Evolutionary conservation across 2,329 filamentous ascomycete species (phyloP).

Genomic region (Claviceps sp.): DNA sequence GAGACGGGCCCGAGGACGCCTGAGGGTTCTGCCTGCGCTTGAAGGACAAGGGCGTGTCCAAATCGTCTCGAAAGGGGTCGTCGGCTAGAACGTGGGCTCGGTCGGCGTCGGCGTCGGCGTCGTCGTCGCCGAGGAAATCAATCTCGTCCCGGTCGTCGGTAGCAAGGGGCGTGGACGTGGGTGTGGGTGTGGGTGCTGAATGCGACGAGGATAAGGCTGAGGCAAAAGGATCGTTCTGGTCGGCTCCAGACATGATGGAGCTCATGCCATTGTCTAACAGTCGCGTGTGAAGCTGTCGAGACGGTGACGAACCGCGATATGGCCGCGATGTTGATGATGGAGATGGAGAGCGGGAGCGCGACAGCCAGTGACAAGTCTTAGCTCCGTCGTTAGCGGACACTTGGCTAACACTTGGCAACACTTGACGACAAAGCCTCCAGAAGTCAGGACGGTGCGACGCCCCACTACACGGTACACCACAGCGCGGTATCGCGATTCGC

Average conservation of each 20-base stretch:
- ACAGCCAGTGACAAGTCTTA: too few relatives aligned
- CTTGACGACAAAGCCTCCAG: too few relatives aligned
- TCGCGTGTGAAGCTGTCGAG: background rate
- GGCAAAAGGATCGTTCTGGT: slow-evolving; percentile 19
- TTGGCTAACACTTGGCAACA: too few relatives aligned
- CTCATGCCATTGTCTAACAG: slow-evolving; percentile 21
- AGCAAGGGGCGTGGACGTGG: slow-evolving; percentile 13
- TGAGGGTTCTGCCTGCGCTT: slow-evolving; percentile 52
- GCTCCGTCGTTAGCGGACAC: too few relatives aligned
- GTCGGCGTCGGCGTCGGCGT: slow-evolving; percentile 23
- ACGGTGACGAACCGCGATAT: background rate
- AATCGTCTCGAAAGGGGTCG: slow-evolving; percentile 39
- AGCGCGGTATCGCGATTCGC: too few relatives aligned
- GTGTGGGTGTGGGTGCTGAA: slow-evolving; percentile 13
- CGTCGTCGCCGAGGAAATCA: slow-evolving; percentile 23
- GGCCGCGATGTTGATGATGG: background rate
- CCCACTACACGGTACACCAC: too few relatives aligned
- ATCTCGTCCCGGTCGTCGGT: slow-evolving; percentile 33
- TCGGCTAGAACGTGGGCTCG: slow-evolving; percentile 19
- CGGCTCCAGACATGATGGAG: slow-evolving; percentile 28
- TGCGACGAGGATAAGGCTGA: slow-evolving; percentile 15
- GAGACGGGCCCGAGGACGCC: slow-evolving; percentile 30
- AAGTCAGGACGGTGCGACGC: too few relatives aligned
- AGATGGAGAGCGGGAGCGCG: too few relatives aligned
- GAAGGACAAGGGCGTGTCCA: slow-evolving; percentile 48